phyloP scores from a whole-genome alignment of 2,329 filamentous ascomycete species.

The Aspergillus sp. region DNA sequence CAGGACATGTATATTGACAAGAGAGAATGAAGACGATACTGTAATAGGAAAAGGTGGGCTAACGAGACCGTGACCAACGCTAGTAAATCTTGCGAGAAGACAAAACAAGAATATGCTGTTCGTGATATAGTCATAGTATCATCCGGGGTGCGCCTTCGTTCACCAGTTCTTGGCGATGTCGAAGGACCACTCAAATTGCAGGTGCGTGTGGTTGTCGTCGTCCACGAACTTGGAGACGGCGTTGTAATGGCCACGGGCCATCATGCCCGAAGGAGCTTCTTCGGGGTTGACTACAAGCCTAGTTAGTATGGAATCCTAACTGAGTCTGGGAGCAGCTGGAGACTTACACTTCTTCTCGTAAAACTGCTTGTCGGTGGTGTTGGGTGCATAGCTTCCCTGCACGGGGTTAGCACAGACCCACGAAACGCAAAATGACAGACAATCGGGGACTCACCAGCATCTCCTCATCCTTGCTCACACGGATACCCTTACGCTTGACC shows the following conservation, averaged over 20 bases:
- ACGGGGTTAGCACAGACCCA: neutral
- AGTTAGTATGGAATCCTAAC: neutral
- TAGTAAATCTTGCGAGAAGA: conserved; percentile 18
- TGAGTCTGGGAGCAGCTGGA: neutral
- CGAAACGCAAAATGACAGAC: neutral
- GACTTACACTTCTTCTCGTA: conserved; percentile 89
- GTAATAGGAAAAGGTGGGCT: conserved; percentile 10
- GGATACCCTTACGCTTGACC: conserved; percentile 84
- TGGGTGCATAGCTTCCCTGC: conserved; percentile 89
- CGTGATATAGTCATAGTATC: conserved; percentile 15
- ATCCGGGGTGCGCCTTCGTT: conserved; percentile 7
- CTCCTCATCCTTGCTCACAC: conserved; percentile 89
- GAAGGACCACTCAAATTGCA: conserved; percentile 94
- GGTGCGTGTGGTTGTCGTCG: conserved; percentile 86
- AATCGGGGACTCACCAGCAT: conserved; percentile 74
- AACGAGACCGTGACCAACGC: conserved; percentile 27
- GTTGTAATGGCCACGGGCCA: conserved; percentile 86
- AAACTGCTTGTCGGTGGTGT: conserved; percentile 78
- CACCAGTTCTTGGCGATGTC: conserved; percentile 95
- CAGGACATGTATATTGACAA: conserved; percentile 10
- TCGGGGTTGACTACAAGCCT: conserved; percentile 73
- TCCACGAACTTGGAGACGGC: conserved; percentile 89
- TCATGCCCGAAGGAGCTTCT: conserved; percentile 87
- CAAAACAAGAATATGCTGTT: conserved; percentile 25
- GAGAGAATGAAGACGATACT: conserved; percentile 10